Evolutionary conservation across 805 yeast species (phyloP).

Genomic region (Lachancea kluyveri): DNA sequence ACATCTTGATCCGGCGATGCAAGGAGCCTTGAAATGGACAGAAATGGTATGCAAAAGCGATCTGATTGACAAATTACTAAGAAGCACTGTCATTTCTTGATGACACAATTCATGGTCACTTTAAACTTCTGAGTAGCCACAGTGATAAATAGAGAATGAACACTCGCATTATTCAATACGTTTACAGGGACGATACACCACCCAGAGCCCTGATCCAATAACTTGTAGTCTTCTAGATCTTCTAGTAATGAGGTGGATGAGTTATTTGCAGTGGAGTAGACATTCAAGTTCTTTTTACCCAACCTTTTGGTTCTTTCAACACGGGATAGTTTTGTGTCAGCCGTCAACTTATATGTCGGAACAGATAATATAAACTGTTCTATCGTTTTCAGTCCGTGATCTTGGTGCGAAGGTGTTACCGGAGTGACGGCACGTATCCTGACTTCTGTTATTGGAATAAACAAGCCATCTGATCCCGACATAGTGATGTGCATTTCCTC

Average conservation of each 20-base stretch:
- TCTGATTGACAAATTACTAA: no score
- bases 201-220: slow-evolving; percentile 7
- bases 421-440: neutral
- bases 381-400: no score
- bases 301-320: slow-evolving; percentile 1
- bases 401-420: no score
- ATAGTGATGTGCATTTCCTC: slow-evolving; percentile 1
- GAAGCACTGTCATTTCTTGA: no score
- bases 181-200: slow-evolving; percentile 6
- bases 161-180: neutral
- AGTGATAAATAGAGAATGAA: slow-evolving; percentile 1
- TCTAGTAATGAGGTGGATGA: neutral
- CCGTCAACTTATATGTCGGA: slow-evolving; percentile 4
- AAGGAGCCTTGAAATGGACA: no score
- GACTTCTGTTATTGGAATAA: slow-evolving; percentile 4
- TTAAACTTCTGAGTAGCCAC: no score
- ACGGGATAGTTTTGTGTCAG: neutral
- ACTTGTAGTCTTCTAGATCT: neutral
- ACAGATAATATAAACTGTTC: slow-evolving; percentile 1
- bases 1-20: no score
- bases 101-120: no score
- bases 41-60: no score
- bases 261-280: neutral
- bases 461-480: slow-evolving; percentile 2
- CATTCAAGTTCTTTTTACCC: neutral